Evolutionary conservation across 2,329 filamentous ascomycete genomes (phyloP), one percentile per base, ranked within the genome.

Genomic region (Stachybotrys echinatus): DNA sequence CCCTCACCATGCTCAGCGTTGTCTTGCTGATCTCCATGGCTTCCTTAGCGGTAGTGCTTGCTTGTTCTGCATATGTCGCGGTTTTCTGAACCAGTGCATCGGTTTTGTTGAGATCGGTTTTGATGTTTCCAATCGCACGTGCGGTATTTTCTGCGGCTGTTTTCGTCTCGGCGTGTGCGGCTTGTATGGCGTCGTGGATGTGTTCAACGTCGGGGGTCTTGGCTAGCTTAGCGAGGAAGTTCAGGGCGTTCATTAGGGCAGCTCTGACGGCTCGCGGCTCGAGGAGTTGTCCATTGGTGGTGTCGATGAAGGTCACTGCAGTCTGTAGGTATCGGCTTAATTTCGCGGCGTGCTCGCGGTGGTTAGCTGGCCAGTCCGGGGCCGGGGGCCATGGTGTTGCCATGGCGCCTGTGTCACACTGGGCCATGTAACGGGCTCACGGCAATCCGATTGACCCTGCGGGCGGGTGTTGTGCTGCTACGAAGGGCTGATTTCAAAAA

Each of bases 381-480:
- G n/a, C n/a, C n/a, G 42, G 42, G 40, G 48, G 48, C 48, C 42
- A 49, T 17, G 42, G 42, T 18, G 48, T 49, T 27, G 39, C 40
- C 27, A 49, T 45, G n/a, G 14, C 27, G 19, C 39, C 39, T 23
- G 27, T 49, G 34, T 37, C 40, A 20, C 48, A 49, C 40, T 42
- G 23, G 48, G 48, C 42, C 18, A 45, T 49, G 42, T 20, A 27
- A 37, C 42, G 19, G 48, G 42, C 48, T 38, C 18, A n/a, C 21
- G 42, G 47, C 47, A 42, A 43, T 48, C 40, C 23, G 40, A 48
- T 44, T 49, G 42, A 49, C 39, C 48, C 42, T 40, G 23, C 17
- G 19, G 48, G 42, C 38, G 42, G 48, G 48, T 27, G 48, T 45
- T 17, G 7, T 17, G 19, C 21, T 49, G 40, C 23, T 45, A 12